phyloP scores from a whole-genome alignment of 495 filamentous ascomycete genomes.

The Tuber microsphaerosporum region DNA sequence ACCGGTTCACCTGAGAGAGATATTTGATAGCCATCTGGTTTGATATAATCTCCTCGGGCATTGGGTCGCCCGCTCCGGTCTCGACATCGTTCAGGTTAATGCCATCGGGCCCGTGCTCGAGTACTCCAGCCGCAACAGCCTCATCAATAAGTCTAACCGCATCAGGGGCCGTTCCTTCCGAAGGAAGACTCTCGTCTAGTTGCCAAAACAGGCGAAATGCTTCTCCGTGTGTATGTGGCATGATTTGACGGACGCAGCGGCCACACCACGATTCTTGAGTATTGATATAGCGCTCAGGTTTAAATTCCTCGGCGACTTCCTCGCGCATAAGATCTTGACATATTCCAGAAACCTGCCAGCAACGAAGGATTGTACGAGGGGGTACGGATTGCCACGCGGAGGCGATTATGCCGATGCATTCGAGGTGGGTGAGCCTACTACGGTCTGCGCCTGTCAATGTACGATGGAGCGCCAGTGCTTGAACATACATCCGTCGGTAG shows the following conservation, averaged over 20 bases:
- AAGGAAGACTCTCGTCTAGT: slow-evolving; percentile 18
- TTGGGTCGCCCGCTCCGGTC: slow-evolving; percentile 20
- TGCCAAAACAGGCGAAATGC: slow-evolving; percentile 25
- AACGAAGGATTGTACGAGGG: slow-evolving; percentile 29
- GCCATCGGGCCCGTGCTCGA: slow-evolving; percentile 21
- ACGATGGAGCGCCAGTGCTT: slow-evolving; percentile 22
- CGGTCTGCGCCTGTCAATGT: slow-evolving; percentile 11
- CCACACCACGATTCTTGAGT: slow-evolving; percentile 21
- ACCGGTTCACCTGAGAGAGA: slow-evolving; percentile 29
- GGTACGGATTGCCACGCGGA: slow-evolving; percentile 30
- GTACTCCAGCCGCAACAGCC: slow-evolving; percentile 25
- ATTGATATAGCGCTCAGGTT: slow-evolving; percentile 29
- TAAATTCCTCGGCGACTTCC: slow-evolving; percentile 20
- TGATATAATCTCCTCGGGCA: slow-evolving; percentile 23
- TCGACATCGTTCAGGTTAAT: slow-evolving; percentile 25
- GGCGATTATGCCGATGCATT: slow-evolving; percentile 32
- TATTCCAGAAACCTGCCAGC: slow-evolving; percentile 30
- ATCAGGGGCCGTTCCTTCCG: slow-evolving; percentile 14
- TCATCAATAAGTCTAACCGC: slow-evolving; percentile 29
- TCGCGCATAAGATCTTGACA: slow-evolving; percentile 28
- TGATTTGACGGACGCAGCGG: slow-evolving; percentile 23
- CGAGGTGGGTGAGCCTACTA: slow-evolving; percentile 28
- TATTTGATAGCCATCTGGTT: slow-evolving; percentile 29
- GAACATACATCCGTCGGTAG: slow-evolving; percentile 31
- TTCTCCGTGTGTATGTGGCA: slow-evolving; percentile 9